Base-by-base conservation (phyloP, 192 early-diverging fungal genomes). In the Dimargaris verticillata region DNA sequence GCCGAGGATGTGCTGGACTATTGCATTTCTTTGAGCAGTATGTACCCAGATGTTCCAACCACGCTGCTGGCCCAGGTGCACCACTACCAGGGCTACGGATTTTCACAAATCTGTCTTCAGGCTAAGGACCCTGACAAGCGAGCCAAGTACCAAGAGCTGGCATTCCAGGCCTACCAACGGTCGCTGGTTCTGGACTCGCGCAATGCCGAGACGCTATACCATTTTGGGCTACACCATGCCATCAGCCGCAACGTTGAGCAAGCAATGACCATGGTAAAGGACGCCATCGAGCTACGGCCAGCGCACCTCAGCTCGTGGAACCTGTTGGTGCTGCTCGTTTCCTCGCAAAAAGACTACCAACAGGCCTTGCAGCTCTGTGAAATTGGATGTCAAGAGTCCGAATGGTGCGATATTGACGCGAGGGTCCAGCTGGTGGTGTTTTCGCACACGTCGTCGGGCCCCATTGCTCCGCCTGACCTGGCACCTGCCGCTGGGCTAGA, bases 221-320 rank as follows among this genome's bases (percentile, higher is more conserved):
- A 83, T 44, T 71, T 85, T 24, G 83, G 83, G 0, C 70, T 83
- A 2, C 83, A 87, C 72, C 77, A 78, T 33, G 86, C 85, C 6
- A 68, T 80, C 25, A 83, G 79, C 61, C 77, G 83, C 18, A 77
- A 86, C 38, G 73, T 83, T 25, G 33, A 68, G 7, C 71, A 75
- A 38, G 85, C 87, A 6, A 76, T 79, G 11, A 49, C 58, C 17
- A 61, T 73, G 15, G 70, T 80, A 3, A 81, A 75, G 58, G 72
- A 77, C 41, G 79, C 80, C 5, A 61, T 85, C 24, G 65, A 63
- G 29, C 58, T 83, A 44, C 72, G 82, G 28, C 57, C 78, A 0
- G 62, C 64, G 9, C 75, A 85, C 46, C 70, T 85, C 41, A 76
- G 81, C 33, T 83, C 86, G 12, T 89, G 85, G 85, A 83, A 89